Evolutionary conservation across 2,329 filamentous ascomycete genomes (phyloP).

Genomic region (Peltaster fructicola): DNA sequence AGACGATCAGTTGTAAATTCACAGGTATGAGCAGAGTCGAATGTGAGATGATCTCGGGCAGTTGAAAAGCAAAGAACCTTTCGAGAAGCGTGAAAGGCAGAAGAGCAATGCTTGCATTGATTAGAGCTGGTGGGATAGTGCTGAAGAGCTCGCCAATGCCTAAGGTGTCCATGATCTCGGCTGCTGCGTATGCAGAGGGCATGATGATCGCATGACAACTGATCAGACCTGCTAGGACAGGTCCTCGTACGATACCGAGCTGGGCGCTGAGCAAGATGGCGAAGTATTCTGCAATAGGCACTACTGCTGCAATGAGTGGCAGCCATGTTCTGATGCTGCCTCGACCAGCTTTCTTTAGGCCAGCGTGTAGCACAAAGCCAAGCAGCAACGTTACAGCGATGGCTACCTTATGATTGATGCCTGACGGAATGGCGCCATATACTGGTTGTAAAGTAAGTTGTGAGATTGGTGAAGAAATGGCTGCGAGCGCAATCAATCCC

Average conservation of each 20-base stretch:
- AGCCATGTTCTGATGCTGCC: conserved; percentile 34
- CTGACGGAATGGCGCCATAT: conserved; percentile 68
- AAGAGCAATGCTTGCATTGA: conserved; percentile 21
- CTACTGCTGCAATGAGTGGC: conserved; percentile 57
- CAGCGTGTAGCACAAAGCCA: conserved; percentile 43
- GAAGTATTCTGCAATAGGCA: conserved; percentile 54
- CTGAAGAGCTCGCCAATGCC: conserved; percentile 3
- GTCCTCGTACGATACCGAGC: conserved; percentile 54
- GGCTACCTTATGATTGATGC: conserved; percentile 50
- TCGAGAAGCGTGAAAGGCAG: conserved; percentile 6
- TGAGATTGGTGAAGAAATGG: conserved; percentile 50
- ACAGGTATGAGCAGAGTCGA: conserved; percentile 41
- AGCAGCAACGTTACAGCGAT: conserved; percentile 46
- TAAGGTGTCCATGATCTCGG: conserved; percentile 9
- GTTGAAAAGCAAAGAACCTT: conserved; percentile 1
- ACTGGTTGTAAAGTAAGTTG: conserved; percentile 67
- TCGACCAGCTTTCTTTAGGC: conserved; percentile 33
- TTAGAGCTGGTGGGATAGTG: conserved; percentile 23
- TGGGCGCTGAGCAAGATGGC: conserved; percentile 48
- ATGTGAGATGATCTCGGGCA: conserved; percentile 3
- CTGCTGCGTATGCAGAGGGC: conserved; percentile 22
- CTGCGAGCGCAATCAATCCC: conserved; percentile 28
- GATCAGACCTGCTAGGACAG: conserved; percentile 53
- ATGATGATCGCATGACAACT: conserved; percentile 43
- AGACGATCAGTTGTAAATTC: conserved; percentile 52